Evolutionary conservation across 768 basidiomycete genomes (phyloP).

Genomic region (Leccinum obscurum): DNA sequence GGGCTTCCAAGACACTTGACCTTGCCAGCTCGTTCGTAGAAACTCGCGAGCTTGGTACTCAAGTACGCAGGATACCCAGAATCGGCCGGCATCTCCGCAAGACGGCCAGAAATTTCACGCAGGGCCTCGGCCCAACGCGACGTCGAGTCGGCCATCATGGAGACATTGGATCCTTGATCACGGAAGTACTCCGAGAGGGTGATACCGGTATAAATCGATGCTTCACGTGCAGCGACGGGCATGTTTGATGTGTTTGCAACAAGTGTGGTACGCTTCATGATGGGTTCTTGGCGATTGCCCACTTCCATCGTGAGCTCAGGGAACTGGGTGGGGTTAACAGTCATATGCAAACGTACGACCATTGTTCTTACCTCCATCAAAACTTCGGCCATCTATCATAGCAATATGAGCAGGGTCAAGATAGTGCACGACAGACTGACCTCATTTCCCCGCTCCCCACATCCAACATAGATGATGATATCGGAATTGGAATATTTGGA

Average conservation of each 20-base stretch:
- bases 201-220: constrained; percentile 99
- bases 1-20: constrained; percentile 92
- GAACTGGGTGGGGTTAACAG: constrained; percentile 45
- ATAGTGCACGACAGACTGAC: constrained; percentile 45
- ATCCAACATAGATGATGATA: constrained; percentile 98
- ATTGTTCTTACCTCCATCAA: constrained; percentile 77
- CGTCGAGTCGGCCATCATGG: constrained; percentile 99
- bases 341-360: constrained; percentile 3
- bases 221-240: constrained; percentile 99
- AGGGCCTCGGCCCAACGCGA: constrained; percentile 99
- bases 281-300: constrained; percentile 91
- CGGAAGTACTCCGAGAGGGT: constrained; percentile 99
- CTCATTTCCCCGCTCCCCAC: constrained; percentile 98
- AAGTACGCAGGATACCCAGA: constrained; percentile 99
- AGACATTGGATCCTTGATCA: constrained; percentile 95
- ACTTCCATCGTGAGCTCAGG: constrained; percentile 93
- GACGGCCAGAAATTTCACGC: constrained; percentile 97
- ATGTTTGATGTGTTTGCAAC: constrained; percentile 99
- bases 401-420: constrained; percentile 24
- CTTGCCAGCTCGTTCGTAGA: constrained; percentile 99
- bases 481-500: constrained; percentile 99
- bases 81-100: constrained; percentile 99
- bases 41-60: constrained; percentile 91
- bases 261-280: constrained; percentile 99
- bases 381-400: constrained; percentile 90